Base-by-base conservation (phyloP, 2,329 filamentous ascomycete genomes). In the Aspergillus unguis region DNA sequence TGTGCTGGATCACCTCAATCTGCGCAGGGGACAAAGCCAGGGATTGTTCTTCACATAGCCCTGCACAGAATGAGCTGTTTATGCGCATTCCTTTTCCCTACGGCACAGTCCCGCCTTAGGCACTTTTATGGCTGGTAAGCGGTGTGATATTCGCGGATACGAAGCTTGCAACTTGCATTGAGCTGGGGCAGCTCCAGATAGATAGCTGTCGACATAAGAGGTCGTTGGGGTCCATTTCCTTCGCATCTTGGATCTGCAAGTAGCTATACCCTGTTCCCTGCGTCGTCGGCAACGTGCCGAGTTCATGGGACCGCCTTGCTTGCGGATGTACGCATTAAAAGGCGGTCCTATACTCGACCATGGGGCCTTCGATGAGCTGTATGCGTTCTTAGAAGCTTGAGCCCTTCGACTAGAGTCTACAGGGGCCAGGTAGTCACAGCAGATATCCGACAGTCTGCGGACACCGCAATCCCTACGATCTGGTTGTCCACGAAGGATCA, bases 131-230 rank as follows among this genome's bases (percentile, higher is more conserved):
- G 6, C 9, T 37, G 28, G 44, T 3, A 42, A 42, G 53, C 49
- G 50, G 49, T 55, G 53, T 55, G 49, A 45, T 49, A 33, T 28
- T 9, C 10, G 17, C 10, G 17, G 25, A n/a, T 17, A 17, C 17
- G 10, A 33, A 25, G 41, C 27, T 29, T 37, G n/a, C 33, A n/a
- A 36, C 36, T 25, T 38, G 36, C n/a, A 38, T 38, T 6, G 25
- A 6, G 17, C 17, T 17, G 17, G 17, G 17, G 17, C 17, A 17
- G 17, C 17, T 17, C 17, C 17, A 17, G 17, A 17, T 17, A 17
- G 17, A 17, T 17, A 17, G 17, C 17, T 17, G 17, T 17, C 17
- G 17, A 17, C 17, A 17, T 17, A 17, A 17, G 17, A 17, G 17
- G 17, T 17, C 17, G 17, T 17, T 17, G 17, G 17, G 17, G 17